Evolutionary conservation across 108 stramenopile genomes (phyloP), one percentile per base, ranked within the genome.

Genomic region (Seminavis robusta): DNA sequence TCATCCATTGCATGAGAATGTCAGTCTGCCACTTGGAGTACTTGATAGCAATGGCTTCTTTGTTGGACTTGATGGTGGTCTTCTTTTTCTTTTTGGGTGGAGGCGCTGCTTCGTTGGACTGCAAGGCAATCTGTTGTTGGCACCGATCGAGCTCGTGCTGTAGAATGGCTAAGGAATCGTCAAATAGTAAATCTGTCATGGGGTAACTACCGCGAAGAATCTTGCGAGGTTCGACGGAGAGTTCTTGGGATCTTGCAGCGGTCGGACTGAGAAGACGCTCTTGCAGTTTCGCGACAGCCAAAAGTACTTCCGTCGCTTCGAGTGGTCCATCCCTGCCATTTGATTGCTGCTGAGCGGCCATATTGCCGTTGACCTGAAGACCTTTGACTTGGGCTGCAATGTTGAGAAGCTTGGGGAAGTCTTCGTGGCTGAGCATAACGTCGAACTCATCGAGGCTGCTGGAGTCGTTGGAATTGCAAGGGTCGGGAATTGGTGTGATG

Each of bases 21-120:
- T 84, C 83, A 9, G 77, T 80, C 52, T 80, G 83, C 56, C 41
- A 33, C 46, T 84, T 84, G n/a, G 73, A 37, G 65, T 80, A 84
- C 42, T 84, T 84, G 15, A 55, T 37, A 1, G 65, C 69, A 61
- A 65, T 58, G 9, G 65, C 47, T 45, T 50, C 50, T 17, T 33
- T 52, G 8, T 33, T 36, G 52, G 33, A 23, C 16, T 2, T 33
- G 27, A 21, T 52, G 23, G 16, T 52, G 6, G 7, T 5, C 4
- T 28, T 25, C 21, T 26, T 6, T 49, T 26, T 49, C 48, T 49
- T 49, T 7, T 8, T 7, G 7, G 48, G n/a, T 24, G 7, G 11
- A 47, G 25, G 5, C 6, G 30, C 23, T 51, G 13, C 41, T 3
- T 7, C 36, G 23, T 23, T 50, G 10, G 15, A 8, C 28, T 48